phyloP scores from a whole-genome alignment of 768 basidiomycete genomes.

The Daedaleopsis nitida region DNA sequence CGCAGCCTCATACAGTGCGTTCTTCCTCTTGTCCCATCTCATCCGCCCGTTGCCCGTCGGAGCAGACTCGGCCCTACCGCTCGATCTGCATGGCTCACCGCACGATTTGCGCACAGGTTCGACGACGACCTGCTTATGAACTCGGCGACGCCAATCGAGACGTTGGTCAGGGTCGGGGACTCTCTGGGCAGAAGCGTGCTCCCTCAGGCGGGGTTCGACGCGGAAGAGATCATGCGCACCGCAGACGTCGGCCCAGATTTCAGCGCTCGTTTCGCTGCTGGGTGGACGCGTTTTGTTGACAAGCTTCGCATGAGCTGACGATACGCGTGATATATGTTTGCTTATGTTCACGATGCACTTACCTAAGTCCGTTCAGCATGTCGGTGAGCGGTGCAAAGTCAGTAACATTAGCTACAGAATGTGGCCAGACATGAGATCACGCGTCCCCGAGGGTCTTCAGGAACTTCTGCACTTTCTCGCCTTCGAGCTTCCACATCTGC shows the following conservation, averaged over 20 bases:
- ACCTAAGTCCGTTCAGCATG: too few relatives aligned
- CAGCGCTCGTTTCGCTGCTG: too few relatives aligned
- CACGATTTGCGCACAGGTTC: too few relatives aligned
- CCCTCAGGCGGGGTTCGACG: neutral
- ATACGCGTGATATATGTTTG: too few relatives aligned
- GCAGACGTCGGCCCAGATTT: neutral
- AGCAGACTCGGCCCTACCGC: neutral
- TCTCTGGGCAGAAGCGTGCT: conserved; percentile 9
- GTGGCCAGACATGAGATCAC: neutral
- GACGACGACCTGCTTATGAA: conserved; percentile 63
- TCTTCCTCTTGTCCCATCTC: neutral
- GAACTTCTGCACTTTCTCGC: conserved; percentile 17
- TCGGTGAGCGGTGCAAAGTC: too few relatives aligned
- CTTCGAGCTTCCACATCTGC: conserved; percentile 24
- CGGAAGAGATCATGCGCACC: neutral
- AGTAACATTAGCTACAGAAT: neutral
- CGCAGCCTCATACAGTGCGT: conserved; percentile 47
- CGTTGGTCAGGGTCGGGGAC: conserved; percentile 56
- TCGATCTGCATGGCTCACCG: too few relatives aligned
- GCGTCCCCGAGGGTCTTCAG: conserved; percentile 6
- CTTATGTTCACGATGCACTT: too few relatives aligned
- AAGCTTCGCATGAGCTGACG: too few relatives aligned
- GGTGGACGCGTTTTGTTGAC: too few relatives aligned
- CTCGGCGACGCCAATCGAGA: conserved; percentile 61
- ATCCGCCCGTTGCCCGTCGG: too few relatives aligned